Conservation (phyloP, 129 eudicot genomes). For the Centella asiatica region DNA sequence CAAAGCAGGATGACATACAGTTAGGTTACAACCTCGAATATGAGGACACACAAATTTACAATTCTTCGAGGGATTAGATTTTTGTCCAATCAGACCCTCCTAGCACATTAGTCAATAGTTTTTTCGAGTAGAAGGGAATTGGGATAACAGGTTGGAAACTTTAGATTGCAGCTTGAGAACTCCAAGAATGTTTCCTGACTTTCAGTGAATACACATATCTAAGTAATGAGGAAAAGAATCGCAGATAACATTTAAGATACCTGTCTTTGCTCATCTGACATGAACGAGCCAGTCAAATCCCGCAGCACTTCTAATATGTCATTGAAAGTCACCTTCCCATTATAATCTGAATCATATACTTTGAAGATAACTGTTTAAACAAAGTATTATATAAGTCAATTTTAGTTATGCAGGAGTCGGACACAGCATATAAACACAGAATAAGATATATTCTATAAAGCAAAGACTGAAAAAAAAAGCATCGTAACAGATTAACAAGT, state of each 20-base stretch:
- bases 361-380: conserved; percentile 66
- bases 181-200: too few relatives aligned
- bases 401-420: too few relatives aligned
- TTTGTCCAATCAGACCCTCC: background rate
- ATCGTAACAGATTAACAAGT: too few relatives aligned
- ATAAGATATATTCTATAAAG: too few relatives aligned
- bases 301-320: conserved; percentile 67
- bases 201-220: background rate
- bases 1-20: too few relatives aligned
- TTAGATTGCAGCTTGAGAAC: background rate
- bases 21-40: background rate
- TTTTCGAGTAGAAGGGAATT: background rate
- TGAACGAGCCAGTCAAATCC: conserved; percentile 76
- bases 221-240: background rate
- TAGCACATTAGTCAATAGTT: background rate
- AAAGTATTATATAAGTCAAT: background rate
- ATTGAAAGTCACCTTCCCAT: conserved; percentile 69
- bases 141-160: background rate
- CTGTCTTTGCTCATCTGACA: conserved; percentile 86
- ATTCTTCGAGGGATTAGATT: background rate
- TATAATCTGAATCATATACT: conserved; percentile 75
- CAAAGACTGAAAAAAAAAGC: too few relatives aligned
- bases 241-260: conserved; percentile 20
- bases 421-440: too few relatives aligned
- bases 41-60: background rate